Evolutionary conservation across 179 eudicot genomes (phyloP).

Genomic region (Silene vulgaris): DNA sequence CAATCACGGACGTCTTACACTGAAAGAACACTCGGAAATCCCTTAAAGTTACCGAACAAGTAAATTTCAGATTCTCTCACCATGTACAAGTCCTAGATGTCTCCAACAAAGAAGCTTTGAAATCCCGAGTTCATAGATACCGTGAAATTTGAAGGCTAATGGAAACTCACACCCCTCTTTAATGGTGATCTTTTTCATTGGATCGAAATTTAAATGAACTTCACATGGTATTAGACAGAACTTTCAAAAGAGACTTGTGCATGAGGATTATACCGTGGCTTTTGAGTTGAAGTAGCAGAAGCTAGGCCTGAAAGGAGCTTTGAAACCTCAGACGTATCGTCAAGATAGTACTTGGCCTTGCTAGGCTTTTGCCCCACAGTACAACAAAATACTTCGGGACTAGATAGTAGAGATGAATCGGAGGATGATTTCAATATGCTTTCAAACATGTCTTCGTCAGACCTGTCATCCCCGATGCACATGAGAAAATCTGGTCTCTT

Average conservation of each 20-base stretch:
- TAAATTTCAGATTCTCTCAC: not conserved
- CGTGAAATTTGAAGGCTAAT: not conserved
- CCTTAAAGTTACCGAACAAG: conserved; percentile 2
- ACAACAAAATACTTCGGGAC: conserved; percentile 66
- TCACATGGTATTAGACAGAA: conserved; percentile 23
- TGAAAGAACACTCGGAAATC: conserved; percentile 7
- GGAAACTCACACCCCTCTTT: not conserved
- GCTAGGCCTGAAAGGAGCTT: conserved; percentile 59
- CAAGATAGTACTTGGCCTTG: conserved; percentile 80
- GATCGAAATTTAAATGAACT: not conserved
- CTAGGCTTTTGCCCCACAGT: conserved; percentile 90
- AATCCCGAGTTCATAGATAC: not conserved
- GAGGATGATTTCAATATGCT: conserved; percentile 49
- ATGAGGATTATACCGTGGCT: conserved; percentile 45
- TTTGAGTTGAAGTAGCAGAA: conserved; percentile 48
- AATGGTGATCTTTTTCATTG: not conserved
- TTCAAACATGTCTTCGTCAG: conserved; percentile 91
- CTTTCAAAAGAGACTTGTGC: conserved; percentile 65
- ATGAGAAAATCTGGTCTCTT: conserved; percentile 58
- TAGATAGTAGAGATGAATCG: conserved; percentile 27
- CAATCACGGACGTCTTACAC: conserved; percentile 6
- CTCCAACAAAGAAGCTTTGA: not conserved
- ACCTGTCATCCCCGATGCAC: conserved; percentile 85
- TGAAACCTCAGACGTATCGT: conserved; percentile 61
- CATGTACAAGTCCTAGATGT: too few relatives aligned